phyloP scores from a whole-genome alignment of 257 asterid species.

The Lycium barbarum region DNA sequence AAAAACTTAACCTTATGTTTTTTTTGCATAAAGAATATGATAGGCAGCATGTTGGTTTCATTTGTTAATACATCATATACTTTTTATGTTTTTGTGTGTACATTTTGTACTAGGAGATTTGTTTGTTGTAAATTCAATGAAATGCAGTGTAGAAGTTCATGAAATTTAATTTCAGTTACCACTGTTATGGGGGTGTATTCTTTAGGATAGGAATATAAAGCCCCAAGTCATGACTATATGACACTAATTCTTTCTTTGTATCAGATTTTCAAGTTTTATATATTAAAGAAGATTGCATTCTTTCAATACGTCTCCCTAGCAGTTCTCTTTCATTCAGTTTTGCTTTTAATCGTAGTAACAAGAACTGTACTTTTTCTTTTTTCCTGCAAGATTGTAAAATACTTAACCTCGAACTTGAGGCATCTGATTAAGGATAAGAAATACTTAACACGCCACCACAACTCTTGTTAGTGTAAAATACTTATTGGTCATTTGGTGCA shows the following conservation, averaged over 20 bases:
- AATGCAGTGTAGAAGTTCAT: slow-evolving; percentile 5
- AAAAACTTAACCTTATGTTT: background rate
- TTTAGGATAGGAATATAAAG: slow-evolving; percentile 28
- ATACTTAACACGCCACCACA: no score
- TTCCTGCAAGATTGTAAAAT: no score
- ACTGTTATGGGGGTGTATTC: background rate
- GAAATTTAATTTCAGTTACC: background rate
- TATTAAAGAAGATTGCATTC: background rate
- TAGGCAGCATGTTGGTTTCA: slow-evolving; percentile 19
- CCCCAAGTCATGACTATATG: slow-evolving; percentile 24
- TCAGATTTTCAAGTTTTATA: background rate
- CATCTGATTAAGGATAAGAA: no score
- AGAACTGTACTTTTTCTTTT: no score
- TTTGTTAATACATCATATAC: slow-evolving; percentile 19
- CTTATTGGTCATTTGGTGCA: no score
- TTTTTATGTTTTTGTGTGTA: slow-evolving; percentile 4
- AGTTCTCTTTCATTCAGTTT: background rate
- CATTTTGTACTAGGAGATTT: slow-evolving; percentile 20
- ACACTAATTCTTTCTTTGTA: slow-evolving; percentile 26
- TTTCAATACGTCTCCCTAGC: background rate
- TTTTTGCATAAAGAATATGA: background rate
- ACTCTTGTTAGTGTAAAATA: no score
- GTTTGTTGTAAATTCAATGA: slow-evolving; percentile 25
- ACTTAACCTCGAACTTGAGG: no score
- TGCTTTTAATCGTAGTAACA: background rate